phyloP scores from a whole-genome alignment of 495 filamentous ascomycete species.

The Jackrogersella multiformis region DNA sequence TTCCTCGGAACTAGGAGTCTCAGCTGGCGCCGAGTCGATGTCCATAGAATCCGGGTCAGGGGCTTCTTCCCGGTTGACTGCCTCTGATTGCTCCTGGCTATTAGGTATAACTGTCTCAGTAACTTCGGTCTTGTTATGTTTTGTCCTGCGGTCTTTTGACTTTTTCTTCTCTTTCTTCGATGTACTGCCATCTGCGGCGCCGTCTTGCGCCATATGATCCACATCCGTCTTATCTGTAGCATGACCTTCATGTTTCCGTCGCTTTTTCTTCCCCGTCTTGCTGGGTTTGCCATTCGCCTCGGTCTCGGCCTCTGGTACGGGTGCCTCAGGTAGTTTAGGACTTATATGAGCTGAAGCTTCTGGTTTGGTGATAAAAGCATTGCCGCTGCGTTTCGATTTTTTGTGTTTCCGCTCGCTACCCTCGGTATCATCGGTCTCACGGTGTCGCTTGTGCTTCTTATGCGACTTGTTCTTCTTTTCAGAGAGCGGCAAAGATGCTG shows the following conservation, averaged over 20 bases:
- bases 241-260: slow-evolving; percentile 30
- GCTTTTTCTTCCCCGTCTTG: slow-evolving; percentile 41
- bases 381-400: slow-evolving; percentile 49
- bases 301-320: background rate
- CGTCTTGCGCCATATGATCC: slow-evolving; percentile 8
- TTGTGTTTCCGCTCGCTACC: slow-evolving; percentile 53
- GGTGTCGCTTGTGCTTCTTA: slow-evolving; percentile 55
- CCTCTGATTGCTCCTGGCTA: slow-evolving; percentile 14
- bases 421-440: slow-evolving; percentile 48
- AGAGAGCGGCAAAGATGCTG: background rate
- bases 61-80: slow-evolving; percentile 16
- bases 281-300: slow-evolving; percentile 11
- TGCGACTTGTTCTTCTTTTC: slow-evolving; percentile 53
- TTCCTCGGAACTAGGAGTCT: slow-evolving; percentile 8
- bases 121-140: slow-evolving; percentile 44
- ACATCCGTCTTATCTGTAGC: slow-evolving; percentile 18
- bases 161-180: slow-evolving; percentile 46
- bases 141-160: slow-evolving; percentile 27
- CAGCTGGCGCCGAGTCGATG: slow-evolving; percentile 30
- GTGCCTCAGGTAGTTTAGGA: slow-evolving; percentile 5
- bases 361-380: background rate
- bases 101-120: slow-evolving; percentile 11
- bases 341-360: slow-evolving; percentile 30
- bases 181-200: slow-evolving; percentile 13
- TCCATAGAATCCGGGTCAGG: slow-evolving; percentile 41